These are phyloP conservation scores for Pyrus hybrid DNA, from an alignment of 331 rosid genomes.

Conservation along the genomic window DNA sequence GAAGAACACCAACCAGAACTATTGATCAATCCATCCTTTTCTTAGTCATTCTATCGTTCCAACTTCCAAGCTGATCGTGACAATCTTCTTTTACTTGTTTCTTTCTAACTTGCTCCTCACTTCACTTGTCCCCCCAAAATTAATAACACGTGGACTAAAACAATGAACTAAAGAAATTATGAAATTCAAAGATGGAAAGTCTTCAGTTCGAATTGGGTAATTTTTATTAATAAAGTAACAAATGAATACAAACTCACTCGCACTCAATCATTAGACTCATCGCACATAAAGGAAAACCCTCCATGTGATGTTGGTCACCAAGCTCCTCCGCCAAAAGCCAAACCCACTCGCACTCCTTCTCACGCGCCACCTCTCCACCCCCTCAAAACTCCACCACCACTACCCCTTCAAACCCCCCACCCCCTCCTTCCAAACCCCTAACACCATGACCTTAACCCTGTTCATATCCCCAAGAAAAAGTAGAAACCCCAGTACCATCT, in stretches of 20 bases:
- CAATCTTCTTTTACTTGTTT: too few species aligned
- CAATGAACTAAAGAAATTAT: too few species aligned
- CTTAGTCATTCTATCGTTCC: too few species aligned
- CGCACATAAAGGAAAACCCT: constrained; percentile 16
- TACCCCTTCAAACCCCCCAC: constrained; percentile 63
- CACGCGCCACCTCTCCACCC: constrained; percentile 55
- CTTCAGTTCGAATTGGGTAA: too few species aligned
- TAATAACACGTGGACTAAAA: too few species aligned
- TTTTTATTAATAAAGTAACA: too few species aligned
- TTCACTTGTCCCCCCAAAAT: too few species aligned
- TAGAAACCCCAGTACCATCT: constrained; percentile 54
- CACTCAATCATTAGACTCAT: not conserved
- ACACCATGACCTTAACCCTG: constrained; percentile 15
- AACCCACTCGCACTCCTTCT: not conserved
- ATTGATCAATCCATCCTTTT: too few species aligned
- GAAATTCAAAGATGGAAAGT: too few species aligned
- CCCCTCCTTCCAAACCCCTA: constrained; percentile 34
- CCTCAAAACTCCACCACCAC: constrained; percentile 49
- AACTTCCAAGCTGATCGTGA: too few species aligned
- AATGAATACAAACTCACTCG: too few species aligned
- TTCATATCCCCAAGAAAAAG: constrained; percentile 24
- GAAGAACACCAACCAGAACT: not conserved
- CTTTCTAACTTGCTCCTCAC: too few species aligned
- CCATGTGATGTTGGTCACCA: constrained; percentile 19
- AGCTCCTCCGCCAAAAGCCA: constrained; percentile 47